Evolutionary conservation across 768 basidiomycete genomes (phyloP).

Genomic region (Boletus rubescentipes): DNA sequence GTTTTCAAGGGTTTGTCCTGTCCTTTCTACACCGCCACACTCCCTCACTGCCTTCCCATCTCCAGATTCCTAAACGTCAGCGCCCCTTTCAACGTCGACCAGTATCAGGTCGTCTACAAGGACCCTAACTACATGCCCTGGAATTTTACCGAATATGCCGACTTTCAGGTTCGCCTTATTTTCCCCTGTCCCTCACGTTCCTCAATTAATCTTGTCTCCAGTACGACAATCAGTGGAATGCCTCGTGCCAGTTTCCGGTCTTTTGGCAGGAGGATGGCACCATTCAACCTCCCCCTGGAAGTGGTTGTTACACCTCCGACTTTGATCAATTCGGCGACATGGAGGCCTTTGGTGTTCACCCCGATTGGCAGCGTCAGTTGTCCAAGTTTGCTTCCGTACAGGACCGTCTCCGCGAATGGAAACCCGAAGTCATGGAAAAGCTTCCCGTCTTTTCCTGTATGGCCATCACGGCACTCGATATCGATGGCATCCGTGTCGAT

Average conservation of each 20-base stretch:
- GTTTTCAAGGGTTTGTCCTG: constrained; percentile 69
- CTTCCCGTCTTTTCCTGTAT: constrained; percentile 81
- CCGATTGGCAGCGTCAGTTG: constrained; percentile 90
- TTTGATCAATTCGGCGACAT: constrained; percentile 97
- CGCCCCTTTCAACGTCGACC: constrained; percentile 74
- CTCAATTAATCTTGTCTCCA: constrained; percentile 27
- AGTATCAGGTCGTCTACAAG: constrained; percentile 77
- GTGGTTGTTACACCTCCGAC: constrained; percentile 79
- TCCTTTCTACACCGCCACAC: constrained; percentile 1
- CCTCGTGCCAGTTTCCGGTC: constrained; percentile 69
- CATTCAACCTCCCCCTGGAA: constrained; percentile 46
- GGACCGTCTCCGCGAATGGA: constrained; percentile 94
- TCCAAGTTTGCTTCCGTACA: constrained; percentile 96
- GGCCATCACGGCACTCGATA: constrained; percentile 81
- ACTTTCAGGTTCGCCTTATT: constrained; percentile 59
- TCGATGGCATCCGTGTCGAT: constrained; percentile 94
- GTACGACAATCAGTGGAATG: constrained; percentile 70
- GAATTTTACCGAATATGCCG: constrained; percentile 82
- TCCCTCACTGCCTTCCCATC: constrained; percentile 14
- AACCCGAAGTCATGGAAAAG: constrained; percentile 72
- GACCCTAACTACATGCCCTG: constrained; percentile 74
- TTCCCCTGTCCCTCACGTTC: neutral
- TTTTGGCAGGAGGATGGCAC: constrained; percentile 82
- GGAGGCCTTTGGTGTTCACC: constrained; percentile 97
- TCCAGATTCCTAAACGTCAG: constrained; percentile 68